These are phyloP conservation scores for Symbiodinium natans DNA, from an alignment of 73 alveolate species.

Conservation along the genomic window DNA sequence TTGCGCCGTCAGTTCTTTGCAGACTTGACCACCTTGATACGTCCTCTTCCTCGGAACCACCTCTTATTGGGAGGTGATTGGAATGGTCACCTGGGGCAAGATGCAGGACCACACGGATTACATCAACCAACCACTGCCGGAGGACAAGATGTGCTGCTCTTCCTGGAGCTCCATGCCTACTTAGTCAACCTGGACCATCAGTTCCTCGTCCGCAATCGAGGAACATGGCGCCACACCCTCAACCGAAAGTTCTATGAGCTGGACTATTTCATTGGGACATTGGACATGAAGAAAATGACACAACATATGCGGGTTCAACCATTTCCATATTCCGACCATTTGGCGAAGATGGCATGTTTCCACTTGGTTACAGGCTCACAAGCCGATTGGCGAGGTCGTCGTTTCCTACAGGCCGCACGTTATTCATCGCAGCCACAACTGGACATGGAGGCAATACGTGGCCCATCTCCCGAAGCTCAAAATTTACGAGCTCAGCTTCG, in stretches of 20 bases:
- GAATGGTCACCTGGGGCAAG: background rate
- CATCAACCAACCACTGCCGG: constrained; percentile 1
- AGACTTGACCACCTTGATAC: background rate
- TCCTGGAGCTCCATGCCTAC: background rate
- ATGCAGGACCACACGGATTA: background rate
- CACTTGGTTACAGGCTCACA: background rate
- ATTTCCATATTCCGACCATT: background rate
- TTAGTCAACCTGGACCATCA: background rate
- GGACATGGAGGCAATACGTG: background rate
- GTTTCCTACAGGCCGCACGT: background rate
- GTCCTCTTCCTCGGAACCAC: background rate
- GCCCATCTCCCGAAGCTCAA: background rate
- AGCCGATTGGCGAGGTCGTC: background rate
- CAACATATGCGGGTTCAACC: background rate
- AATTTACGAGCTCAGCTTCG: background rate
- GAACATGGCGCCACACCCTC: constrained; percentile 3
- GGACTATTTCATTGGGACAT: background rate
- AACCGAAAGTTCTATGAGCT: background rate
- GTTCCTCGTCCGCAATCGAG: background rate
- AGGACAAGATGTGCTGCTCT: background rate
- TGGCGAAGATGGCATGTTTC: background rate
- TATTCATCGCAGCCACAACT: background rate
- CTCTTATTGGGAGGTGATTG: constrained; percentile 11
- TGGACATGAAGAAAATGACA: background rate
- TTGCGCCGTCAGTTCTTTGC: background rate